A percentile compares a stretch with the other conserved stretches of the same genome.
These are phyloP conservation scores for Aspergillus avenaceus DNA, from an alignment of 495 filamentous ascomycete species.

Conservation along the genomic window DNA sequence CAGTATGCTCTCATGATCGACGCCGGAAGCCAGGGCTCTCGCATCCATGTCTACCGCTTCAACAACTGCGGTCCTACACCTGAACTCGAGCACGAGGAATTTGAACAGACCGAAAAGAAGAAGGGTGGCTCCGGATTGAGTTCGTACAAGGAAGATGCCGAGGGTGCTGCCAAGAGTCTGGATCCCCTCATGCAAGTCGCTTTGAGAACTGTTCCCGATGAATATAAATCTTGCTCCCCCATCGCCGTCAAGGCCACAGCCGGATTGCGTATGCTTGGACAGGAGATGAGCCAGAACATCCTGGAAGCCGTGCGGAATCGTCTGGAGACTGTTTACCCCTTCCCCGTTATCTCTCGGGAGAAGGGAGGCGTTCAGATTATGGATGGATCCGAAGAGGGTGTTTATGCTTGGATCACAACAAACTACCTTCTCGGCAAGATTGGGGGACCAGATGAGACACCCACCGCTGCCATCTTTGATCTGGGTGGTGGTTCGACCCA, in stretches of 20 bases:
- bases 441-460: conserved; percentile 81
- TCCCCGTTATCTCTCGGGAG: conserved; percentile 82
- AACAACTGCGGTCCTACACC: conserved; percentile 96
- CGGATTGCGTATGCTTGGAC: conserved; percentile 78
- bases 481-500: conserved; percentile 95
- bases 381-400: conserved; percentile 92
- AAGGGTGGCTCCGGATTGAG: conserved; percentile 78
- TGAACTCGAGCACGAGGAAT: conserved; percentile 89
- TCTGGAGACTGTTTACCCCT: conserved; percentile 87
- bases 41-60: conserved; percentile 97
- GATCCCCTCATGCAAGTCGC: conserved; percentile 85
- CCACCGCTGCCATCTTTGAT: conserved; percentile 92
- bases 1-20: conserved; percentile 99
- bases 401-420: conserved; percentile 99
- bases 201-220: conserved; percentile 75
- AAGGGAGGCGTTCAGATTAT: conserved; percentile 89
- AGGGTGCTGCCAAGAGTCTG: conserved; percentile 83
- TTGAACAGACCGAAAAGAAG: conserved; percentile 81
- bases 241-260: conserved; percentile 96
- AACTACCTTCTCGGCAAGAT: conserved; percentile 99
- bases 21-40: conserved; percentile 93
- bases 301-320: conserved; percentile 78
- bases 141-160: conserved; percentile 76
- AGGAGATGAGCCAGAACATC: conserved; percentile 78
- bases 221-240: conserved; percentile 81